Conservation (phyloP, 306 rosid species). For the Prunus kanzakura region DNA sequence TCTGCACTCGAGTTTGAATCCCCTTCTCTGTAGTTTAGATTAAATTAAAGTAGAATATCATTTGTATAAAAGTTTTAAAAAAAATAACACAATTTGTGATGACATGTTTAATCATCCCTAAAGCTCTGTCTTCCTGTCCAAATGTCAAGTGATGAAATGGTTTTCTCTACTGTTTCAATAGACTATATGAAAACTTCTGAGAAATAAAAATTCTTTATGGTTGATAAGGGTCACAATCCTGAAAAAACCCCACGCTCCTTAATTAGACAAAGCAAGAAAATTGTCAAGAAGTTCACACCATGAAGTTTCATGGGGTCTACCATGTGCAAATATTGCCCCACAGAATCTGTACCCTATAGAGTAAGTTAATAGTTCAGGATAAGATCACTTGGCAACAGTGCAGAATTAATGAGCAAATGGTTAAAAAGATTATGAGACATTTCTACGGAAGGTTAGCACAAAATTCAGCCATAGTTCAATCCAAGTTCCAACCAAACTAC, state of each 20-base stretch:
- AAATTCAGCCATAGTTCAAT: not conserved
- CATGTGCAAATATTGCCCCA: not conserved
- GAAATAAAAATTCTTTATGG: not conserved
- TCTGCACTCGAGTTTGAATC: too few species aligned
- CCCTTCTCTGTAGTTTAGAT: accelerated
- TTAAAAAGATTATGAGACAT: not conserved
- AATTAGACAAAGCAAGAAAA: conserved; percentile 3
- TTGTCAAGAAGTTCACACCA: not conserved
- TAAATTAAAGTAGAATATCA: too few species aligned
- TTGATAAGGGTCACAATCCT: not conserved
- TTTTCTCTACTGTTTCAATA: not conserved
- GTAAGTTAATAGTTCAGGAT: not conserved
- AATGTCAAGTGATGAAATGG: too few species aligned
- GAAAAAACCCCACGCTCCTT: not conserved
- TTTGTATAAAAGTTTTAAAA: too few species aligned
- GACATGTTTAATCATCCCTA: too few species aligned
- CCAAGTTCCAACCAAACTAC: not conserved
- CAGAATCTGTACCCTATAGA: not conserved
- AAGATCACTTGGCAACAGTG: not conserved
- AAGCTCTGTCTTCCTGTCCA: not conserved
- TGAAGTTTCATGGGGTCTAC: conserved; percentile 6
- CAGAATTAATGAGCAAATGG: not conserved
- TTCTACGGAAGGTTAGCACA: not conserved
- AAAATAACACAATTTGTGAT: too few species aligned
- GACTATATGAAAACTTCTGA: not conserved